phyloP scores from a whole-genome alignment of 2,329 filamentous ascomycete genomes.

The Neoascochyta sp. region DNA sequence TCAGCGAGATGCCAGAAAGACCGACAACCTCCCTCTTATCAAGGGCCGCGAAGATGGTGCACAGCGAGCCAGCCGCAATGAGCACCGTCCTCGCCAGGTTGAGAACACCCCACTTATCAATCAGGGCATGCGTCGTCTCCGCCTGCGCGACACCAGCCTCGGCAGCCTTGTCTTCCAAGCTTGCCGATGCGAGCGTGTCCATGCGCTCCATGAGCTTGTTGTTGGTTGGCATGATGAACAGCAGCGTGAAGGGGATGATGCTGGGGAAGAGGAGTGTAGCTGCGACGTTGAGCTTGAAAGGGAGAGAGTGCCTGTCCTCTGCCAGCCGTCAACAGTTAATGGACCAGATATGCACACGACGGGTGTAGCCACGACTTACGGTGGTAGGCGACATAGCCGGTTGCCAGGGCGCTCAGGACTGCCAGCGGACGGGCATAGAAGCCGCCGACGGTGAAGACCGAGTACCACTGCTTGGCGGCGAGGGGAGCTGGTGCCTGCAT shows the following conservation, averaged over 20 bases:
- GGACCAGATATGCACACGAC: neutral
- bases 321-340: slow-evolving; percentile 7
- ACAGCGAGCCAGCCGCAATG: slow-evolving; percentile 24
- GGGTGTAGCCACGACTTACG: slow-evolving; percentile 17
- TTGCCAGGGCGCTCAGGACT: slow-evolving; percentile 42
- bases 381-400: slow-evolving; percentile 48
- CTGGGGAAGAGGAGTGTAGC: slow-evolving; percentile 47
- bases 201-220: slow-evolving; percentile 47
- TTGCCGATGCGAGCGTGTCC: slow-evolving; percentile 37
- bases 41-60: slow-evolving; percentile 24
- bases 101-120: slow-evolving; percentile 55
- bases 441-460: slow-evolving; percentile 42
- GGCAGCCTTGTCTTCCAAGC: slow-evolving; percentile 31
- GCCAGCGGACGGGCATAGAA: slow-evolving; percentile 40
- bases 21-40: slow-evolving; percentile 23
- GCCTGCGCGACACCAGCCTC: slow-evolving; percentile 41
- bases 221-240: slow-evolving; percentile 49
- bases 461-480: slow-evolving; percentile 55
- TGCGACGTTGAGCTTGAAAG: slow-evolving; percentile 45
- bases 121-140: slow-evolving; percentile 50
- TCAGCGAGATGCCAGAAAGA: slow-evolving; percentile 18
- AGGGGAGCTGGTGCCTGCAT: slow-evolving; percentile 55
- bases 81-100: slow-evolving; percentile 48
- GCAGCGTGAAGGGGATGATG: slow-evolving; percentile 52
- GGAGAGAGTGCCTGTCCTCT: slow-evolving; percentile 28